Conservation (phyloP, 768 basidiomycete species). For the Calocera cornea region DNA sequence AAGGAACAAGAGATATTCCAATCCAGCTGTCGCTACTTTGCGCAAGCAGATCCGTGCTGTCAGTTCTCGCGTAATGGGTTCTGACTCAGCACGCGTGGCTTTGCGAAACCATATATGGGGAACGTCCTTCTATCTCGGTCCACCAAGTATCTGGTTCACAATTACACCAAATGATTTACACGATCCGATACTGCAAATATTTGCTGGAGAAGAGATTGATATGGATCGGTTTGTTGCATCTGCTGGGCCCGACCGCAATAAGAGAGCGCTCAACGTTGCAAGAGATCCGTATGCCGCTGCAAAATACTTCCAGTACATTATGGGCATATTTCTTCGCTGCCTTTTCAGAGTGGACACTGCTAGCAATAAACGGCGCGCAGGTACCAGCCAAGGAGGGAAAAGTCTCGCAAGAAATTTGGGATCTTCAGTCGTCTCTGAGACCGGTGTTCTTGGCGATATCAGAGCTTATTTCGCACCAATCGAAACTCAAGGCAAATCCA, state of each 20-base stretch:
- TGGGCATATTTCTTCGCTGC: constrained; percentile 21
- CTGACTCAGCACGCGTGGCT: constrained; percentile 6
- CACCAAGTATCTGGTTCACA: constrained; percentile 32
- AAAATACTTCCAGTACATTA: constrained; percentile 30
- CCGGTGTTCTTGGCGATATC: neutral
- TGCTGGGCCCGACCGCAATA: constrained; percentile 17
- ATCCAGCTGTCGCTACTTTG: constrained; percentile 8
- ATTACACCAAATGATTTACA: constrained; percentile 31
- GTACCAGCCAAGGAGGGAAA: constrained; percentile 17
- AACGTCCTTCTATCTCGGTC: constrained; percentile 20
- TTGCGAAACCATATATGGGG: constrained; percentile 28
- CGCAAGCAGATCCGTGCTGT: constrained; percentile 12
- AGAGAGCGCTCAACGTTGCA: constrained; percentile 23
- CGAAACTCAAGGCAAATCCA: neutral
- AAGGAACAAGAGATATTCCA: neutral
- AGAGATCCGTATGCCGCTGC: constrained; percentile 32
- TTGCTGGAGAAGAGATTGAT: constrained; percentile 33
- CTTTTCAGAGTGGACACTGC: constrained; percentile 32
- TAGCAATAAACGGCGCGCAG: no score
- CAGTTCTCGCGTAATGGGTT: constrained; percentile 15
- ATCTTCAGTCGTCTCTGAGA: no score
- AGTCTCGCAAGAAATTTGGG: constrained; percentile 19
- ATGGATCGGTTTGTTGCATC: constrained; percentile 26
- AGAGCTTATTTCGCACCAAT: neutral
- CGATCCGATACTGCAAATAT: constrained; percentile 34